phyloP scores from a whole-genome alignment of 352 stramenopile species.

The Peronospora farinosa region DNA sequence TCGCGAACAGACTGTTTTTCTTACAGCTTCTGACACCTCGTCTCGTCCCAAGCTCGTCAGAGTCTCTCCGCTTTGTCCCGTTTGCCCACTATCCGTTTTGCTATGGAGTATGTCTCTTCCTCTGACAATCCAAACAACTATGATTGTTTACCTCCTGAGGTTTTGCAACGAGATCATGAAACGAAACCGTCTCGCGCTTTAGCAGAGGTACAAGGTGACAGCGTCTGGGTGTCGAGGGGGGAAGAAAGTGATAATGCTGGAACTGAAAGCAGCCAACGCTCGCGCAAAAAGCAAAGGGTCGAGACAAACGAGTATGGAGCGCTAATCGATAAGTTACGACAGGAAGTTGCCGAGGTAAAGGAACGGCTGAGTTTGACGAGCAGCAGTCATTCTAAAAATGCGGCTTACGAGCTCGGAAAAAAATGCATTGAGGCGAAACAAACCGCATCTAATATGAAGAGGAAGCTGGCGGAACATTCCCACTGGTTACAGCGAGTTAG shows the following conservation, averaged over 20 bases:
- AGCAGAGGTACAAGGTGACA: not conserved
- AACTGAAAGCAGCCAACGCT: constrained; percentile 12
- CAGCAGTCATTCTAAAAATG: constrained; percentile 1
- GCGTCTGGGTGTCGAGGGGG: not conserved
- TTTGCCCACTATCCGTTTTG: constrained; percentile 3
- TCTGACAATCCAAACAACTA: constrained; percentile 13
- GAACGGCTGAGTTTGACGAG: constrained; percentile 13
- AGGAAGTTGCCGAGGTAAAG: constrained; percentile 32
- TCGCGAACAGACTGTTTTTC: not conserved
- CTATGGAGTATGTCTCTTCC: constrained; percentile 17
- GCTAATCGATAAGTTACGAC: constrained; percentile 30
- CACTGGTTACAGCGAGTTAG: constrained; percentile 44
- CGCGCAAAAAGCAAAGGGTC: constrained; percentile 47
- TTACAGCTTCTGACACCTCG: not conserved
- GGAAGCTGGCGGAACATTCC: constrained; percentile 45
- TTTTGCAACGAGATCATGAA: constrained; percentile 12
- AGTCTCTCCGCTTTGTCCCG: constrained; percentile 3
- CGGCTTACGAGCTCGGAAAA: constrained; percentile 11
- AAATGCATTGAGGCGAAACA: constrained; percentile 37
- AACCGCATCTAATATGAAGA: constrained; percentile 27
- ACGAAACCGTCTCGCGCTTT: not conserved
- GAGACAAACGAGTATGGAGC: constrained; percentile 30
- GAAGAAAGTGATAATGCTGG: constrained; percentile 12
- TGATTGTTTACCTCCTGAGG: constrained; percentile 11
- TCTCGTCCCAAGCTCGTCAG: constrained; percentile 6